These are phyloP conservation scores for Cyclostephanos invisitatus DNA, from an alignment of 108 stramenopile species.

Conservation along the genomic window DNA sequence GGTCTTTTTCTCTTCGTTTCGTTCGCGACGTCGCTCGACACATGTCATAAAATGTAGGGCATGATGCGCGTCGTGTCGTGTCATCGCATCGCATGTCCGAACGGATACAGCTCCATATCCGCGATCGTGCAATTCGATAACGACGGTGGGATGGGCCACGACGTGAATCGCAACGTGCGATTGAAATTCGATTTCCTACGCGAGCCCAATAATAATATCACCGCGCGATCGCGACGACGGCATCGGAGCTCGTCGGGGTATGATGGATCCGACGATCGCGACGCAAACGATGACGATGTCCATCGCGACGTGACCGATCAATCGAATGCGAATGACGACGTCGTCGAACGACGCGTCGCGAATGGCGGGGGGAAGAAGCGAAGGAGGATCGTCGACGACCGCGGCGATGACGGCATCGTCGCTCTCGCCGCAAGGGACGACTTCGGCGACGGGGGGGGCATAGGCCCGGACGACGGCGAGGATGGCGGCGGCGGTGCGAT, in stretches of 20 bases:
- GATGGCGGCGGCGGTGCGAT: conserved; percentile 12
- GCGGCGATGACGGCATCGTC: neutral
- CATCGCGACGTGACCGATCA: neutral
- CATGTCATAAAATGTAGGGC: conserved; percentile 9
- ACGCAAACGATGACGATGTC: neutral
- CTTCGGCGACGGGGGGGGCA: too few relatives aligned
- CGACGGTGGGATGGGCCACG: conserved; percentile 33
- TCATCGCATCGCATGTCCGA: conserved; percentile 42
- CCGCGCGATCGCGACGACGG: conserved; percentile 8
- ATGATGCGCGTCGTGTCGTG: conserved; percentile 59
- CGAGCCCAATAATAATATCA: too few relatives aligned
- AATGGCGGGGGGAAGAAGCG: neutral
- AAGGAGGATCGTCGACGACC: neutral
- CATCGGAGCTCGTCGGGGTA: too few relatives aligned
- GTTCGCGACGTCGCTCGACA: too few relatives aligned
- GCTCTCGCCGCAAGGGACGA: too few relatives aligned
- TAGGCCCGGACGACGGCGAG: conserved; percentile 31
- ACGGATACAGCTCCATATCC: conserved; percentile 52
- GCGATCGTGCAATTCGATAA: conserved; percentile 51
- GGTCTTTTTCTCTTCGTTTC: too few relatives aligned
- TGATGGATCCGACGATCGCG: neutral
- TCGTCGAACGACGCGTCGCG: neutral
- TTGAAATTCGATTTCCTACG: conserved; percentile 34
- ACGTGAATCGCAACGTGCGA: conserved; percentile 20
- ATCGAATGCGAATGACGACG: neutral